phyloP scores from a whole-genome alignment of 2,329 filamentous ascomycete genomes.

The Microcyclospora tardicrescens region DNA sequence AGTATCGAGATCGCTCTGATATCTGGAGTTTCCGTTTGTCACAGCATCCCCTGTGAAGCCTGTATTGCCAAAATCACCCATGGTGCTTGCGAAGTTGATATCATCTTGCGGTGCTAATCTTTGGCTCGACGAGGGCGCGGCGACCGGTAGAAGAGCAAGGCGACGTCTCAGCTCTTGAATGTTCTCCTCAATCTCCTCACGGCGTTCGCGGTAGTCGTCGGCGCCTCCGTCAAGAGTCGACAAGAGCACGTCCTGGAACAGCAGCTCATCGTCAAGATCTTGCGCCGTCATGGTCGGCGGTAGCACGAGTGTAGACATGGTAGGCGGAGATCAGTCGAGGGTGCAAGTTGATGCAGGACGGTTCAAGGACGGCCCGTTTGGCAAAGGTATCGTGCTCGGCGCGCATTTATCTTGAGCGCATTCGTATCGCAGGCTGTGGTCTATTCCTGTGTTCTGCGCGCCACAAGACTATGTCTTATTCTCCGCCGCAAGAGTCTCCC shows the following conservation, averaged over 20 bases:
- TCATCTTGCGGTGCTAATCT: conserved; percentile 1
- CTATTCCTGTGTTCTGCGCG: no score
- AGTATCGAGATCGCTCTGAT: conserved; percentile 5
- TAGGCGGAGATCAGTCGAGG: no score
- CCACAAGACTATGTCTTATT: no score
- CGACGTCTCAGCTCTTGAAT: conserved; percentile 12
- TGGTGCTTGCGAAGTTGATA: neutral
- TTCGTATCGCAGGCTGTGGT: no score
- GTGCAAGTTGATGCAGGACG: no score
- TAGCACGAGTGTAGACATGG: no score
- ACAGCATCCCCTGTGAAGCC: neutral
- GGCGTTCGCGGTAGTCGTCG: conserved; percentile 16
- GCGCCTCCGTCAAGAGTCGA: conserved; percentile 19
- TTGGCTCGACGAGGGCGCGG: conserved; percentile 3
- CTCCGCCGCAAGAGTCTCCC: no score
- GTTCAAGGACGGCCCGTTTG: no score
- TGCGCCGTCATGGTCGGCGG: no score
- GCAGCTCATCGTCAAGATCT: conserved; percentile 17
- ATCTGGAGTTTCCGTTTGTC: conserved; percentile 5
- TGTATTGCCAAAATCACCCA: neutral
- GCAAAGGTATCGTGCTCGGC: no score
- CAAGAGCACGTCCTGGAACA: conserved; percentile 19
- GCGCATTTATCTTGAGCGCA: no score
- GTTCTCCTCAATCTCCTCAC: conserved; percentile 10
- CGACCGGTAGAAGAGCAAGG: conserved; percentile 3